Evolutionary conservation across 75 land plant species (phyloP).

Genomic region (Cupressus sempervirens): DNA sequence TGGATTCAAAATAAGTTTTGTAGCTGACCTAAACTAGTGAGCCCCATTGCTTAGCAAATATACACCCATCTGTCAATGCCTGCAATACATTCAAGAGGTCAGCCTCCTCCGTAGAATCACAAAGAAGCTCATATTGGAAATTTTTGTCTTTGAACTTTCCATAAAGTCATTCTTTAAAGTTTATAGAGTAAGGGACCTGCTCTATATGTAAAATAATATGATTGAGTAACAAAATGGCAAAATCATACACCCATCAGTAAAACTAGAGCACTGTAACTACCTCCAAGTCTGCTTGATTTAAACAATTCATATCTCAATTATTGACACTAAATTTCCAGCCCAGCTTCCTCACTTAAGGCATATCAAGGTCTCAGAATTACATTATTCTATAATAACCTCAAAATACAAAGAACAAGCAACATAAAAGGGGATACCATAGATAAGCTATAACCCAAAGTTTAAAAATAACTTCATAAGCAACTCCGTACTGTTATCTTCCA

Average conservation of each 20-base stretch:
- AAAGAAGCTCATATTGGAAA: no score
- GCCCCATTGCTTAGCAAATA: not conserved
- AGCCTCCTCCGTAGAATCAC: no score
- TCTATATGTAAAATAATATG: not conserved
- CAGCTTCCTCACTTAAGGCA: not conserved
- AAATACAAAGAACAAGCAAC: not conserved
- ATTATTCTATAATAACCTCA: not conserved
- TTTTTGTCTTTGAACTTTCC: no score
- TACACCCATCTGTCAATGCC: no score
- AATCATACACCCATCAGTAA: not conserved
- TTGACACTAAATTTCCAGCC: not conserved
- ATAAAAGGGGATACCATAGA: not conserved
- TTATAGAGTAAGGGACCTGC: not conserved
- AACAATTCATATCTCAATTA: not conserved
- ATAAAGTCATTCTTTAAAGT: no score
- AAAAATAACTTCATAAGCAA: not conserved
- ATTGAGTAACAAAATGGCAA: not conserved
- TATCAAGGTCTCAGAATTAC: not conserved
- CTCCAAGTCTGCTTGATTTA: not conserved
- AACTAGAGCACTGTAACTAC: not conserved
- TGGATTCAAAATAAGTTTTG: not conserved
- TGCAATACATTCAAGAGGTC: no score
- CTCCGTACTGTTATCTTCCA: not conserved
- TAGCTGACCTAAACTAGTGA: not conserved
- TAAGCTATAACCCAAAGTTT: not conserved